Evolutionary conservation across 1,139 yeast species (phyloP).

Genomic region (Komagataea norvegica): DNA sequence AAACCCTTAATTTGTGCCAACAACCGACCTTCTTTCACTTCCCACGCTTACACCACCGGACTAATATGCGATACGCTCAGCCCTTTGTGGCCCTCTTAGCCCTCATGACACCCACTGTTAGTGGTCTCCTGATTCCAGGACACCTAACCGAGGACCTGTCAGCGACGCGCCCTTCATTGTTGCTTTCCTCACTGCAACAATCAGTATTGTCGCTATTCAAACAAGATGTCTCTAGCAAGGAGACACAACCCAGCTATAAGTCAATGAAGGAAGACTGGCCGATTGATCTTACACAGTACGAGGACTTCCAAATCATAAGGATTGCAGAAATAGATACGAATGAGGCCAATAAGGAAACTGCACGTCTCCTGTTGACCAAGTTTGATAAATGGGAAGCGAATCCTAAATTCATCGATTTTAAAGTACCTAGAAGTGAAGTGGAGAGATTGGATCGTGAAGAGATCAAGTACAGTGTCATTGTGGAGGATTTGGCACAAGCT

Average conservation of each 20-base stretch:
- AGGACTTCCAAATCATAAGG: slow-evolving; percentile 49
- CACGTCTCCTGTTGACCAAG: slow-evolving; percentile 27
- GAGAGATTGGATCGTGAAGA: not conserved
- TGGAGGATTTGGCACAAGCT: slow-evolving; percentile 52
- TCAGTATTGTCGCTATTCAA: not conserved
- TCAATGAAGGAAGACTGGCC: slow-evolving; percentile 32
- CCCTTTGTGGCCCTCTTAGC: no score
- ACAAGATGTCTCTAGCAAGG: not conserved
- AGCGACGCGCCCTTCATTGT: no score
- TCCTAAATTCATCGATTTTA: slow-evolving; percentile 37
- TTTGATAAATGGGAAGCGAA: slow-evolving; percentile 32
- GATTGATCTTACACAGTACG: slow-evolving; percentile 46
- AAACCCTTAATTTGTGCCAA: no score
- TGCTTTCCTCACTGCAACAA: not conserved
- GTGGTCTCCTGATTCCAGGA: not conserved
- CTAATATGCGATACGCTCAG: no score
- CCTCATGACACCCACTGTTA: no score
- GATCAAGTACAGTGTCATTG: slow-evolving; percentile 32
- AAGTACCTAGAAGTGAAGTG: slow-evolving; percentile 28
- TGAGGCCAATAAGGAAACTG: slow-evolving; percentile 17
- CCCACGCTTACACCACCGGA: no score
- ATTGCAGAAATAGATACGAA: slow-evolving; percentile 25
- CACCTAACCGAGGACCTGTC: not conserved
- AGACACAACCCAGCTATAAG: not conserved
- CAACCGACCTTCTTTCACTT: no score